phyloP scores from a whole-genome alignment of 345 rosid species.

The Eucalyptus rudis region DNA sequence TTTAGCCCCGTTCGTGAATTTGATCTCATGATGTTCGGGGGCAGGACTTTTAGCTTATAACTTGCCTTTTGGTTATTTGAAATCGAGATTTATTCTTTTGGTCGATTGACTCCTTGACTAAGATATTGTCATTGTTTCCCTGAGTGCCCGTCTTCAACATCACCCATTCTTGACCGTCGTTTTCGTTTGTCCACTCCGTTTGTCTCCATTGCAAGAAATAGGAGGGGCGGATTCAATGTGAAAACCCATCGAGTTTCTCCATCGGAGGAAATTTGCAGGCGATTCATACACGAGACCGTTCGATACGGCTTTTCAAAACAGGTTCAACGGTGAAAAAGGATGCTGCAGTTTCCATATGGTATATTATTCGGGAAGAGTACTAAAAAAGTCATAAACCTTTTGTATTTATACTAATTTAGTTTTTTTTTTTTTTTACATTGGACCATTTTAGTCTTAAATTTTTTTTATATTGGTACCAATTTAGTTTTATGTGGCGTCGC shows the following conservation, averaged over 20 bases:
- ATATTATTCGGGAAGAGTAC: too few relatives aligned
- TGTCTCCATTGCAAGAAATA: background rate
- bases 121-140: background rate
- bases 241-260: background rate
- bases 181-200: background rate
- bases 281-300: too few relatives aligned
- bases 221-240: background rate
- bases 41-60: background rate
- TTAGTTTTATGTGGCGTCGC: rapidly evolving
- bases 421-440: too few relatives aligned
- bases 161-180: background rate
- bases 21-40: background rate
- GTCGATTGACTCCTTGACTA: background rate
- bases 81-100: background rate
- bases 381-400: too few relatives aligned
- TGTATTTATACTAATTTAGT: too few relatives aligned
- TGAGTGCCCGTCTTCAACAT: background rate
- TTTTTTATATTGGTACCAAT: rapidly evolving
- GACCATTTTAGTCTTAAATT: rapidly evolving
- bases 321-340: background rate
- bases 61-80: background rate
- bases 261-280: background rate
- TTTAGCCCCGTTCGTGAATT: background rate
- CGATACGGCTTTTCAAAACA: too few relatives aligned
- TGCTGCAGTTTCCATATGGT: background rate